Evolutionary conservation across 2,329 filamentous ascomycete genomes (phyloP).

Genomic region (Apiospora koreana): DNA sequence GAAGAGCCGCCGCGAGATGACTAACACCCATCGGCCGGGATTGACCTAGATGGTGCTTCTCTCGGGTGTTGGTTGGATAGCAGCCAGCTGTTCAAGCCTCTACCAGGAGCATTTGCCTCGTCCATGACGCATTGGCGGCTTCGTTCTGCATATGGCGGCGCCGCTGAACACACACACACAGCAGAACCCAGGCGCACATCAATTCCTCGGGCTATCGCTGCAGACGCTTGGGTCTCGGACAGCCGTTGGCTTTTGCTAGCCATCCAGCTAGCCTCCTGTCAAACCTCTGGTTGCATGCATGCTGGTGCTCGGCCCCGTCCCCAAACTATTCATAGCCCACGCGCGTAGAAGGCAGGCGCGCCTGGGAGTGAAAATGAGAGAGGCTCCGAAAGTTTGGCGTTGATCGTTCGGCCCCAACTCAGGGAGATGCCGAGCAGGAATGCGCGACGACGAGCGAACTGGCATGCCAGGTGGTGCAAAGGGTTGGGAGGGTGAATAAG

Average conservation of each 20-base stretch:
- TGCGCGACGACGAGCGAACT: not conserved
- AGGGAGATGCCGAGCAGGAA: not conserved
- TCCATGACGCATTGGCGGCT: not conserved
- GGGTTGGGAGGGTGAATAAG: not conserved
- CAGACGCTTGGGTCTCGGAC: not conserved
- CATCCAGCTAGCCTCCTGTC: not conserved
- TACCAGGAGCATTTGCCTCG: not conserved
- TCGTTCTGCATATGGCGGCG: not conserved
- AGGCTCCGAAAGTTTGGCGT: not conserved
- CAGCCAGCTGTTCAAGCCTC: not conserved
- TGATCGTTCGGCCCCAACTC: not conserved
- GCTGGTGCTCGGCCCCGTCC: not conserved
- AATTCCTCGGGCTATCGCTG: not conserved
- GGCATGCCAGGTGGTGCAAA: not conserved
- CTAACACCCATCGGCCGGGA: not conserved
- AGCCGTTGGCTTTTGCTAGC: not conserved
- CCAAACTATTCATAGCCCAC: not conserved
- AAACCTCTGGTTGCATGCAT: not conserved
- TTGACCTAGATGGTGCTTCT: not conserved
- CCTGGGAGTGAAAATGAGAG: not conserved
- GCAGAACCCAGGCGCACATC: not conserved
- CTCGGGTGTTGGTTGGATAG: not conserved
- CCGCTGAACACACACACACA: not conserved
- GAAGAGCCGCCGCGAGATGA: not conserved
- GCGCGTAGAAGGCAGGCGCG: not conserved